Evolutionary conservation across 1,284 basidiomycete genomes (phyloP).

Genomic region (Naganishia sp.): DNA sequence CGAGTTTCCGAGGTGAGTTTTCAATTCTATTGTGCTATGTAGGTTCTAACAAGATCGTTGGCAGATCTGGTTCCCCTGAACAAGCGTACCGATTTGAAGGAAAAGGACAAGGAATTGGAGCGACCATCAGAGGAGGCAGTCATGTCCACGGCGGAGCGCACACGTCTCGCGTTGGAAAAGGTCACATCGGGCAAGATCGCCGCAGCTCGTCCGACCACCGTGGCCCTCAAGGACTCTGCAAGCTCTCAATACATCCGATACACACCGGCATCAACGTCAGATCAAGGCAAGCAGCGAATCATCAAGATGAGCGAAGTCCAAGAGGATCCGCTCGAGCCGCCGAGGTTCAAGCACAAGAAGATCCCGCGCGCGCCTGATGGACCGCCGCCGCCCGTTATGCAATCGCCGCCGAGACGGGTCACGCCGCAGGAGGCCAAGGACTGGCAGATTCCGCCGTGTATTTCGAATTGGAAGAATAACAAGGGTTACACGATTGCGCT

Average conservation of each 20-base stretch:
- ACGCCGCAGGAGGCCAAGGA: constrained; percentile 98
- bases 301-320: constrained; percentile 98
- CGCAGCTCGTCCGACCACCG: constrained; percentile 75
- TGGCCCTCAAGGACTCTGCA: constrained; percentile 67
- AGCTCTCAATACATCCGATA: constrained; percentile 89
- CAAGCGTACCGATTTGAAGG: constrained; percentile 83
- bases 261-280: constrained; percentile 69
- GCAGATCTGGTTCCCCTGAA: constrained; percentile 86
- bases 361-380: constrained; percentile 92
- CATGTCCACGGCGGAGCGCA: constrained; percentile 83
- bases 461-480: constrained; percentile 99
- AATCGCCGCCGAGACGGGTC: constrained; percentile 92
- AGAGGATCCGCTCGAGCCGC: constrained; percentile 95
- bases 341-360: constrained; percentile 98
- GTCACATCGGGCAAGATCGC: constrained; percentile 95
- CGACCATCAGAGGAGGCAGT: constrained; percentile 90
- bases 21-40: background rate
- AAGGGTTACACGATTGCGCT: constrained; percentile 99
- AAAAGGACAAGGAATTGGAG: constrained; percentile 74
- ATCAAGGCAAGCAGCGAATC: constrained; percentile 77
- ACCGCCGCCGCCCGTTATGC: constrained; percentile 93
- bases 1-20: constrained; percentile 74
- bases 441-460: constrained; percentile 99
- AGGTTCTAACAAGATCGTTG: constrained; percentile 2
- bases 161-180: constrained; percentile 86